A percentile compares a stretch with the other conserved stretches of the same genome.
Evolutionary conservation across 768 basidiomycete species (phyloP).

Genomic region (Leucogyrophana mollusca): DNA sequence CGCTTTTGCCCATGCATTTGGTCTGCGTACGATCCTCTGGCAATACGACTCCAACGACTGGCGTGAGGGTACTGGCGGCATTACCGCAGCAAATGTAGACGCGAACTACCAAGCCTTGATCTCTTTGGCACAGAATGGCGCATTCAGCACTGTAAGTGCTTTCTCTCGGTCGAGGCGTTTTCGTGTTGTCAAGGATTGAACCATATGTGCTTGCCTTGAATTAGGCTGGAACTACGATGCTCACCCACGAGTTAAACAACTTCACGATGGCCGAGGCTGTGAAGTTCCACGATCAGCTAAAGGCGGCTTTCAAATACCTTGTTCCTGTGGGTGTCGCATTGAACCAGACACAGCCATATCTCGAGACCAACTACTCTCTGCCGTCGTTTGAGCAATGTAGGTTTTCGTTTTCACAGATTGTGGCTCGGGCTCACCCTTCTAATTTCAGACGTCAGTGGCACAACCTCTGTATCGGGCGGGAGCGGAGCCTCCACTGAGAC

Average conservation of each 20-base stretch:
- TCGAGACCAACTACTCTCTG: constrained; percentile 36
- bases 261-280: constrained; percentile 51
- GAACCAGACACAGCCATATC: constrained; percentile 48
- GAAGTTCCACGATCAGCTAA: constrained; percentile 40
- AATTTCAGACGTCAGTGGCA: neutral
- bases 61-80: constrained; percentile 50
- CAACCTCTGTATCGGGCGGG: neutral
- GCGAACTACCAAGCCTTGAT: constrained; percentile 52
- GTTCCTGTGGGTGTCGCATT: constrained; percentile 45
- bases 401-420: constrained; percentile 11
- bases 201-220: neutral
- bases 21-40: constrained; percentile 68
- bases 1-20: constrained; percentile 58
- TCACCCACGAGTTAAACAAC: constrained; percentile 52
- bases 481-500: too few relatives aligned
- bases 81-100: constrained; percentile 43
- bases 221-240: constrained; percentile 43
- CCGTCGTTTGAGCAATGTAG: constrained; percentile 42
- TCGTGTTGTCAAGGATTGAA: neutral
- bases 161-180: neutral
- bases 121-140: constrained; percentile 36
- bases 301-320: constrained; percentile 38
- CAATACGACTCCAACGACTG: constrained; percentile 61
- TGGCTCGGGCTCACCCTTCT: neutral
- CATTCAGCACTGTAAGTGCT: constrained; percentile 33